A percentile compares a stretch with the other conserved stretches of the same genome.
phyloP scores from a whole-genome alignment of 257 asterid genomes.

The Petrea volubilis region DNA sequence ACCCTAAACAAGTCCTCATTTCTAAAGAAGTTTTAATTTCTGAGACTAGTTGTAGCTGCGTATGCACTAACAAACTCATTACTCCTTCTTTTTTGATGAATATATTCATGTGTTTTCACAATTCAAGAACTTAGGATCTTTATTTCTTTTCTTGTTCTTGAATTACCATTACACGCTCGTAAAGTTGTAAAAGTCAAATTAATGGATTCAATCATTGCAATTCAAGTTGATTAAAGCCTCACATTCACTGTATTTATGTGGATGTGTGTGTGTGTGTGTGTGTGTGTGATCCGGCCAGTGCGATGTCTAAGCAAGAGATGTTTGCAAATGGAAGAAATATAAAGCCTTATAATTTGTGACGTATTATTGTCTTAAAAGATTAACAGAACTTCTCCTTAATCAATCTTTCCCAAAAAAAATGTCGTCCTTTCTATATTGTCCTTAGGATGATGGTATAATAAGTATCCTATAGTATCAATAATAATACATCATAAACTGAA shows the following conservation, averaged over 20 bases:
- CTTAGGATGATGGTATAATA: too few species aligned
- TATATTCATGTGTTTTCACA: background rate
- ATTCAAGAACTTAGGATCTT: background rate
- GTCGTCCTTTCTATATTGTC: too few species aligned
- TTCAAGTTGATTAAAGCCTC: background rate
- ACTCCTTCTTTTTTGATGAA: background rate
- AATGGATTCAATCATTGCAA: background rate
- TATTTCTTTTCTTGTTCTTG: background rate
- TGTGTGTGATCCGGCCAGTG: too few species aligned
- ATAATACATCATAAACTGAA: too few species aligned
- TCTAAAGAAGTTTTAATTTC: constrained; percentile 5
- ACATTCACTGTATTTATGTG: background rate
- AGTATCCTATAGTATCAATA: too few species aligned
- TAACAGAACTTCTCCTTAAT: too few species aligned
- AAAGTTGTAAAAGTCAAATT: background rate
- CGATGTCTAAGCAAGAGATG: too few species aligned
- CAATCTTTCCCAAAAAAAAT: too few species aligned
- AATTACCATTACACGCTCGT: background rate
- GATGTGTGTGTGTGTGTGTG: too few species aligned
- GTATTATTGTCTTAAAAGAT: too few species aligned
- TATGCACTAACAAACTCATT: background rate
- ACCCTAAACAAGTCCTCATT: background rate
- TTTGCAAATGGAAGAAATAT: too few species aligned
- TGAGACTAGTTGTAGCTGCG: background rate
- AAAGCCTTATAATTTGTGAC: too few species aligned